Percentiles rank a stretch among this genome's conserved stretches.
Conservation (phyloP, 208 protist species). For the Acanthamoeba triangularis region DNA sequence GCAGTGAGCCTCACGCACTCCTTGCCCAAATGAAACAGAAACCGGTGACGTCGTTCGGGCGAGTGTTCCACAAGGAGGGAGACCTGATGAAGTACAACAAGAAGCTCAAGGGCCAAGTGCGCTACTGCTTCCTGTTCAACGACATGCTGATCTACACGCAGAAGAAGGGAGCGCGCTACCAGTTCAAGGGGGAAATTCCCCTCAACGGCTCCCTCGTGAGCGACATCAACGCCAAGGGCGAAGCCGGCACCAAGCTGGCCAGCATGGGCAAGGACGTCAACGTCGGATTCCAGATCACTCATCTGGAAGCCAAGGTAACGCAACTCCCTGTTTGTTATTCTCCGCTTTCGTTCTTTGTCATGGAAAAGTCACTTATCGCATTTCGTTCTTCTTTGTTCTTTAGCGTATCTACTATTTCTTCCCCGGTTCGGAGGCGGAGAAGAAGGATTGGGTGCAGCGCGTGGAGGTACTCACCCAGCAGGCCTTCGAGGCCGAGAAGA, state of each 20-base stretch:
- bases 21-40: background rate
- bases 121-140: slow-evolving; percentile 70
- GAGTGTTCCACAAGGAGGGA: slow-evolving; percentile 59
- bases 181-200: slow-evolving; percentile 32
- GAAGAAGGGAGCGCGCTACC: slow-evolving; percentile 47
- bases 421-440: background rate
- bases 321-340: background rate
- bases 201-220: slow-evolving; percentile 29
- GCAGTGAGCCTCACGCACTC: too few relatives aligned
- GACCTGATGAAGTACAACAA: slow-evolving; percentile 66
- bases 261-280: slow-evolving; percentile 5
- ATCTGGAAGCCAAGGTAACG: slow-evolving; percentile 10
- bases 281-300: slow-evolving; percentile 1
- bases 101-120: slow-evolving; percentile 50
- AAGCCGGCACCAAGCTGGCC: slow-evolving; percentile 20
- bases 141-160: slow-evolving; percentile 63
- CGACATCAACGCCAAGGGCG: slow-evolving; percentile 8
- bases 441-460: slow-evolving; percentile 37
- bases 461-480: slow-evolving; percentile 33
- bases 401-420: slow-evolving; percentile 59
- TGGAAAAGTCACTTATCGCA: background rate
- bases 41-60: slow-evolving; percentile 1
- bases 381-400: background rate
- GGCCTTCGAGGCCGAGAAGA: slow-evolving; percentile 40
- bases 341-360: background rate